Evolutionary conservation across 441 rosid genomes (phyloP).

Genomic region (Biscutella auriculata): DNA sequence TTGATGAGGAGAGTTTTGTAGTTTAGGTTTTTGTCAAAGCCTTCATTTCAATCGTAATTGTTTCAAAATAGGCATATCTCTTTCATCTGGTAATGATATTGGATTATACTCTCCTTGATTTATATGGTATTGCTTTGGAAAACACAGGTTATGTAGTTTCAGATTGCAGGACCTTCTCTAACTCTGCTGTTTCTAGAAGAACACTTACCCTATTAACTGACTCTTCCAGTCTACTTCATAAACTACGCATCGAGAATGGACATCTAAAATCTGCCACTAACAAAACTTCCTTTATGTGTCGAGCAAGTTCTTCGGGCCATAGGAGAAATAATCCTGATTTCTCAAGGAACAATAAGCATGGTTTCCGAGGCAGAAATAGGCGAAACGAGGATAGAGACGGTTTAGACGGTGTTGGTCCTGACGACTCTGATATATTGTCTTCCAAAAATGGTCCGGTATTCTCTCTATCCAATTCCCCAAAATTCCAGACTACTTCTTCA

Average conservation of each 20-base stretch:
- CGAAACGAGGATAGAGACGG: conserved; percentile 41
- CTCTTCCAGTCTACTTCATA: conserved; percentile 14
- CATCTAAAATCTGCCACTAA: conserved; percentile 22
- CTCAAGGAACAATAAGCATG: conserved; percentile 39
- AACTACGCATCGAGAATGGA: conserved; percentile 24
- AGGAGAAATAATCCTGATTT: conserved; percentile 57
- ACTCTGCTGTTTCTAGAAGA: conserved; percentile 35
- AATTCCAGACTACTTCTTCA: conserved; percentile 51
- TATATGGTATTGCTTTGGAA: not conserved
- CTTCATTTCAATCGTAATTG: not conserved
- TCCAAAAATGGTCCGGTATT: conserved; percentile 50
- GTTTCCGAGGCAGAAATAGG: conserved; percentile 44
- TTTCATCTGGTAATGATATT: not conserved
- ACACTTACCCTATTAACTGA: conserved; percentile 26
- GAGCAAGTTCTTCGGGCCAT: conserved; percentile 45
- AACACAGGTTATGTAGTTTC: conserved; percentile 40
- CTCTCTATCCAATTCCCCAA: conserved; percentile 41
- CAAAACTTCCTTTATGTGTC: conserved; percentile 37
- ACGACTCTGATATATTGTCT: conserved; percentile 39
- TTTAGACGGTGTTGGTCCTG: conserved; percentile 23
- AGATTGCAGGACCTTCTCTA: conserved; percentile 29
- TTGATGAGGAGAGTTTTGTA: not conserved
- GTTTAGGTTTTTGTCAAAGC: not conserved
- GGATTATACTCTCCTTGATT: not conserved
- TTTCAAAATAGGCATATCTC: not conserved